Conservation (phyloP, 2,329 filamentous ascomycete genomes). For the Leptographium flavum region DNA sequence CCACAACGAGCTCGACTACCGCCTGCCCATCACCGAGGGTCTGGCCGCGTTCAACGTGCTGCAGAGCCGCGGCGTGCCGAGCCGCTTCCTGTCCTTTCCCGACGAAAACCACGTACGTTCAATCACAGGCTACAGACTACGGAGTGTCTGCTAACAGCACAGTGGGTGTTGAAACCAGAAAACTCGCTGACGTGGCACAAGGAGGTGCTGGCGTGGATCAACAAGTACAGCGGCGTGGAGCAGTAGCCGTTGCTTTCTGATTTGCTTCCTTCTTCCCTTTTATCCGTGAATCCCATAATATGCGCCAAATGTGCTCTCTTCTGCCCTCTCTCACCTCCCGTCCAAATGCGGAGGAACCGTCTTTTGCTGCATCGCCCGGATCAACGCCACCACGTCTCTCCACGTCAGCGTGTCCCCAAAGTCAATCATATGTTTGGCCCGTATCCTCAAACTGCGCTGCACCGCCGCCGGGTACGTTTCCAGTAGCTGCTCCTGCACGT, state of each 20-base stretch:
- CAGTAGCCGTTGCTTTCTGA: neutral
- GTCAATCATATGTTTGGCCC: slow-evolving; percentile 10
- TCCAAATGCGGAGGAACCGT: neutral
- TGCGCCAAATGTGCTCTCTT: no score
- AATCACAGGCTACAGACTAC: neutral
- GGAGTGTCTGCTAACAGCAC: neutral
- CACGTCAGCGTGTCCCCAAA: slow-evolving; percentile 8
- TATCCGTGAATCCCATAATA: neutral
- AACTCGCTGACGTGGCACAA: slow-evolving; percentile 85
- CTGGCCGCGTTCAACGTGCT: slow-evolving; percentile 75
- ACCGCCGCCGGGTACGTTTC: slow-evolving; percentile 6
- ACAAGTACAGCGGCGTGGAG: slow-evolving; percentile 49
- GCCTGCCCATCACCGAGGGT: slow-evolving; percentile 73
- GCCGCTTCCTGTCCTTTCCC: slow-evolving; percentile 67
- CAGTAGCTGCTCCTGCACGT: slow-evolving; percentile 8
- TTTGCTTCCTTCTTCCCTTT: neutral
- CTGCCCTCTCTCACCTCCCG: neutral
- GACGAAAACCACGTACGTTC: slow-evolving; percentile 48
- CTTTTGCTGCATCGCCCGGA: slow-evolving; percentile 6
- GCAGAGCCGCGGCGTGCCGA: slow-evolving; percentile 60
- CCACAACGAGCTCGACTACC: slow-evolving; percentile 82
- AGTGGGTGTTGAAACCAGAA: slow-evolving; percentile 82
- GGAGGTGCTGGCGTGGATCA: slow-evolving; percentile 69
- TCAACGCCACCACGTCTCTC: slow-evolving; percentile 5
- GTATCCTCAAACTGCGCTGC: slow-evolving; percentile 5